These are phyloP conservation scores for Pichia gijzeniarum DNA, from an alignment of 805 yeast genomes.

Conservation along the genomic window DNA sequence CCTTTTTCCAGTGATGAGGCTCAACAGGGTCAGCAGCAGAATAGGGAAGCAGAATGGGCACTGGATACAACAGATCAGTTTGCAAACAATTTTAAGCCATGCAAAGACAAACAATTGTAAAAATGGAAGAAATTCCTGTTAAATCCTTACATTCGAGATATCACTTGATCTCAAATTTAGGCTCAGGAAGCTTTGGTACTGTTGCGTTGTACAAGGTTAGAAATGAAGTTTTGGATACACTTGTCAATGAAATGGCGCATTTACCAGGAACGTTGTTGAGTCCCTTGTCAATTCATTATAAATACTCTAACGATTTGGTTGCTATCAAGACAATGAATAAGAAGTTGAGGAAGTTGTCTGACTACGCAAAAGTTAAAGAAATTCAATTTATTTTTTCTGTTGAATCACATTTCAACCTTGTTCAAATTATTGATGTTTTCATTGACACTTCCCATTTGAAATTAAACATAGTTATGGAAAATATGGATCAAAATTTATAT, in stretches of 20 bases:
- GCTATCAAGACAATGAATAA: constrained; percentile 80
- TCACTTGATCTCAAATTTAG: constrained; percentile 47
- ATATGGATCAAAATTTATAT: constrained; percentile 74
- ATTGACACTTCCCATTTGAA: constrained; percentile 54
- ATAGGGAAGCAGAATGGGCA: neutral
- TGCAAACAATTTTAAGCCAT: no score
- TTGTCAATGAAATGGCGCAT: constrained; percentile 19
- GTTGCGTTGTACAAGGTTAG: constrained; percentile 57
- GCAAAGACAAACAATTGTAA: no score
- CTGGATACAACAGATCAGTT: no score
- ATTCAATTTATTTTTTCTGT: constrained; percentile 59
- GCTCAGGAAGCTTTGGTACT: constrained; percentile 72
- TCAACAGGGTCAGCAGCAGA: no score
- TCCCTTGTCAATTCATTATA: constrained; percentile 23
- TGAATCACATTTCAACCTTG: constrained; percentile 64
- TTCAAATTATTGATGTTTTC: constrained; percentile 74
- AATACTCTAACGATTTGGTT: constrained; percentile 35
- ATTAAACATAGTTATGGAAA: constrained; percentile 83
- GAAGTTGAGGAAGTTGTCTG: constrained; percentile 44
- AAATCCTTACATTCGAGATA: constrained; percentile 39
- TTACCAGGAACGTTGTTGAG: constrained; percentile 47
- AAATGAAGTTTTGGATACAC: constrained; percentile 12
- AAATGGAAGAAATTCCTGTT: constrained; percentile 29
- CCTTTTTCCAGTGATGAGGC: no score
- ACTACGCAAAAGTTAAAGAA: constrained; percentile 57